These are phyloP conservation scores for Pseudogymnoascus sp. DNA, from an alignment of 2,329 filamentous ascomycete genomes.

Conservation along the genomic window DNA sequence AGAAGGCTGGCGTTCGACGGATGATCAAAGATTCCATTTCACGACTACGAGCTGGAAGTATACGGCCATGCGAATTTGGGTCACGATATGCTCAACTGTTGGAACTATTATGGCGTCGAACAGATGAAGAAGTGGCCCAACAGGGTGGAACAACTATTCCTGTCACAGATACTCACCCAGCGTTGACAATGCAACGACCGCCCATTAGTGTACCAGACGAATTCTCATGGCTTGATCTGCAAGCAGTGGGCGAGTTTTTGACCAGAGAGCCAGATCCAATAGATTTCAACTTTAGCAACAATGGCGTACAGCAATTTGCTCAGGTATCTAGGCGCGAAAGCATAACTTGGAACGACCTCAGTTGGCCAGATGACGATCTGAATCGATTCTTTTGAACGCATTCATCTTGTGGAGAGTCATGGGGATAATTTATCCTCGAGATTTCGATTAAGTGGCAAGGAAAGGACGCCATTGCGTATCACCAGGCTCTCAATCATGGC, in stretches of 20 bases:
- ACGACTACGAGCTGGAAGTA: conserved; percentile 49
- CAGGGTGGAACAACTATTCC: conserved; percentile 13
- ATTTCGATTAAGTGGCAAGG: not conserved
- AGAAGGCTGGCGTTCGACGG: conserved; percentile 46
- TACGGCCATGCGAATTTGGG: conserved; percentile 50
- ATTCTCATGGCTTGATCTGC: conserved; percentile 54
- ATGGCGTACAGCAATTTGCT: not conserved
- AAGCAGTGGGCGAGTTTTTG: conserved; percentile 50
- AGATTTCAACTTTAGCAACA: conserved; percentile 16
- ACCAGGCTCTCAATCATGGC: not conserved
- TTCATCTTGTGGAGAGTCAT: no score
- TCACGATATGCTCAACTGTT: conserved; percentile 53
- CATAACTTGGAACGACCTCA: not conserved
- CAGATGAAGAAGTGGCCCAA: conserved; percentile 18
- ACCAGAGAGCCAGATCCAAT: conserved; percentile 31
- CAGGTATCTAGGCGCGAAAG: not conserved
- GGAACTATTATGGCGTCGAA: conserved; percentile 48
- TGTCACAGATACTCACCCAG: not conserved
- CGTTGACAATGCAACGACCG: conserved; percentile 23
- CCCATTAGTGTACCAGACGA: conserved; percentile 42
- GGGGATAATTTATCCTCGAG: not conserved
- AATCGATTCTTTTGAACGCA: not conserved
- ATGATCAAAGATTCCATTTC: conserved; percentile 51
- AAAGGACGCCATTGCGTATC: not conserved
- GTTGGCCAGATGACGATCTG: not conserved